phyloP scores from a whole-genome alignment of 164 flowering plant species.

The Vitis amurensis region DNA sequence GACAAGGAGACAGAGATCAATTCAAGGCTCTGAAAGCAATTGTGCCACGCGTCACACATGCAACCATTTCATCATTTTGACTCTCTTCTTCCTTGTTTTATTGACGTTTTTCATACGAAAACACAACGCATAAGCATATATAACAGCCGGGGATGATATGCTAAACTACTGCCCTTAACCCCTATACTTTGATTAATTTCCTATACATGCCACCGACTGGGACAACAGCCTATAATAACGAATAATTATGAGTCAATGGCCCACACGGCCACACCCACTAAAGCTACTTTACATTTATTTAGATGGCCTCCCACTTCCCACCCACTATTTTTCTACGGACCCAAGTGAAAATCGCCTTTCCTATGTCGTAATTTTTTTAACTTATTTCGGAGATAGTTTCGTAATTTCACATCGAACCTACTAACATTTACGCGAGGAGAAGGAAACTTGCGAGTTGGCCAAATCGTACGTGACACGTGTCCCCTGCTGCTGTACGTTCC shows the following conservation, averaged over 20 bases:
- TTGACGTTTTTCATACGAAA: neutral
- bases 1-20: no score
- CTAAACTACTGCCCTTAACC: neutral
- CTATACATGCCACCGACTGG: slow-evolving; percentile 13
- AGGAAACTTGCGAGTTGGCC: slow-evolving; percentile 38
- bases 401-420: no score
- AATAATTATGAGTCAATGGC: no score
- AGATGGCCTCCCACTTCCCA: neutral
- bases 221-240: no score
- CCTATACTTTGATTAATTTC: slow-evolving; percentile 3
- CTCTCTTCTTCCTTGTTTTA: neutral
- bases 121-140: neutral
- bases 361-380: no score
- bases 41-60: slow-evolving; percentile 24
- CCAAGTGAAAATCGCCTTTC: no score
- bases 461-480: slow-evolving; percentile 54
- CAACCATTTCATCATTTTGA: neutral
- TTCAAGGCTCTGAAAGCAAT: neutral
- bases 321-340: no score
- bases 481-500: slow-evolving; percentile 70
- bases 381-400: no score
- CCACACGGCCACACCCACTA: no score
- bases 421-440: slow-evolving; percentile 41
- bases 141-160: neutral
- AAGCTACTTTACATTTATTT: neutral